Conservation (phyloP, 2,329 filamentous ascomycete genomes). For the Aspergillus carbonarius region DNA sequence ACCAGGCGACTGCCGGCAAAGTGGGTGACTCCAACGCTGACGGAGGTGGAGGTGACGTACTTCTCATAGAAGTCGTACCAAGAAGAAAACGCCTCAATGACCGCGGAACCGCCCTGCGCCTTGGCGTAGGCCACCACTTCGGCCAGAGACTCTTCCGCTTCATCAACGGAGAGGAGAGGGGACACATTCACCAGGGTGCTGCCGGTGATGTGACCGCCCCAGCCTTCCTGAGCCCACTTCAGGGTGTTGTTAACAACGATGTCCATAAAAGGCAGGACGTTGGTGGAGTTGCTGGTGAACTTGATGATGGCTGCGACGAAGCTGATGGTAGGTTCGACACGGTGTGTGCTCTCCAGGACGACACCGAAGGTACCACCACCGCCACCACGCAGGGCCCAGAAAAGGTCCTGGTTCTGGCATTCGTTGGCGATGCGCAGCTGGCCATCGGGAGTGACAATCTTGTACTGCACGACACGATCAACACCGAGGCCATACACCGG, state of each 20-base stretch:
- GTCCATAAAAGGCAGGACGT: slow-evolving; percentile 22
- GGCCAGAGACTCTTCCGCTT: slow-evolving; percentile 16
- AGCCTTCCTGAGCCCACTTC: slow-evolving; percentile 22
- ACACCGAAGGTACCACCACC: slow-evolving; percentile 22
- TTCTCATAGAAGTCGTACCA: slow-evolving; percentile 21
- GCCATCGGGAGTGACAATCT: slow-evolving; percentile 25
- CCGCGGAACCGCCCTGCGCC: slow-evolving; percentile 14
- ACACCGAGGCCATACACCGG: slow-evolving; percentile 29
- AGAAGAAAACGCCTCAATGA: slow-evolving; percentile 17
- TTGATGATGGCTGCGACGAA: slow-evolving; percentile 16
- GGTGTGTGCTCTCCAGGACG: slow-evolving; percentile 16
- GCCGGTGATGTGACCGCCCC: slow-evolving; percentile 24
- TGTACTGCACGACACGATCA: slow-evolving; percentile 31
- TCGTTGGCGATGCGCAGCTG: slow-evolving; percentile 16
- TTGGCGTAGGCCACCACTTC: slow-evolving; percentile 13
- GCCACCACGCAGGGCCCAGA: slow-evolving; percentile 21
- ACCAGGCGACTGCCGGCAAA: slow-evolving; percentile 22
- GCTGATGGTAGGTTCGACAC: slow-evolving; percentile 12
- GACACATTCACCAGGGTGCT: slow-evolving; percentile 19
- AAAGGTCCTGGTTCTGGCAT: slow-evolving; percentile 21
- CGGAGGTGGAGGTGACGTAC: slow-evolving; percentile 17
- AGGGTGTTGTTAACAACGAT: slow-evolving; percentile 23
- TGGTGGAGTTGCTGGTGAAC: slow-evolving; percentile 16
- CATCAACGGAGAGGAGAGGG: slow-evolving; percentile 10
- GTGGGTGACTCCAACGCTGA: slow-evolving; percentile 18